Conservation (phyloP, 345 rosid species). For the Trapa bicornis region DNA sequence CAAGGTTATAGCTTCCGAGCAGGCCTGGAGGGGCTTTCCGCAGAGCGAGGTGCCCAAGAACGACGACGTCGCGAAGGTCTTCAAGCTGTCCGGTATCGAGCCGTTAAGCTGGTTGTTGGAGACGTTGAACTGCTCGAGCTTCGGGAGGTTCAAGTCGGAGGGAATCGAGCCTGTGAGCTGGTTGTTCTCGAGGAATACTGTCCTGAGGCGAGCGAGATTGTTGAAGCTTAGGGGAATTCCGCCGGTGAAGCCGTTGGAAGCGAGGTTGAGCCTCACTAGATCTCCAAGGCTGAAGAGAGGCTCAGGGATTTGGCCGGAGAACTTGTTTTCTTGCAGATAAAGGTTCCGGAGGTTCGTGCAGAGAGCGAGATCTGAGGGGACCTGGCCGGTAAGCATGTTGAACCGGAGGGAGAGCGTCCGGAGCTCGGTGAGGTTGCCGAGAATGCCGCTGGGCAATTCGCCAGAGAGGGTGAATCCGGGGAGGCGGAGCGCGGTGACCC, state of each 20-base stretch:
- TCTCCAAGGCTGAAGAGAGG: conserved; percentile 15
- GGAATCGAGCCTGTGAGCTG: conserved; percentile 25
- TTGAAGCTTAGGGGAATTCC: conserved; percentile 13
- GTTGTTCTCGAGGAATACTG: conserved; percentile 27
- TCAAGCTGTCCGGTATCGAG: conserved; percentile 43
- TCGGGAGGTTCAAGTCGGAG: conserved; percentile 13
- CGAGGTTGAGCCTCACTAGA: conserved; percentile 28
- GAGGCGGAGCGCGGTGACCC: conserved; percentile 27
- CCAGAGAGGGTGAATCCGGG: conserved; percentile 32
- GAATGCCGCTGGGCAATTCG: conserved; percentile 23
- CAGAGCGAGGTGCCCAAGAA: conserved; percentile 72
- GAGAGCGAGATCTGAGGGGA: conserved; percentile 32
- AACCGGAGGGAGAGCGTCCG: conserved; percentile 34
- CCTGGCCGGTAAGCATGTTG: conserved; percentile 25
- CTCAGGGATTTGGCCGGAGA: conserved; percentile 33
- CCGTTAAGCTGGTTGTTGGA: conserved; percentile 74
- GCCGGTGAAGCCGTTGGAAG: conserved; percentile 26
- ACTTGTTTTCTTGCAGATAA: conserved; percentile 30
- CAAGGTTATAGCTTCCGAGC: conserved; percentile 20
- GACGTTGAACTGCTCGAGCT: conserved; percentile 65
- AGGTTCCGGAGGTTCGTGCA: conserved; percentile 27
- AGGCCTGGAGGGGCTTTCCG: conserved; percentile 52
- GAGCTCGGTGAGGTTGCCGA: conserved; percentile 27
- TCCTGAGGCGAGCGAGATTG: conserved; percentile 20
- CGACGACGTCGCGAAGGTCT: conserved; percentile 32